Evolutionary conservation across 139 green algal genomes (phyloP), one percentile per base, ranked within the genome.

Genomic region (Marvania coccoides): DNA sequence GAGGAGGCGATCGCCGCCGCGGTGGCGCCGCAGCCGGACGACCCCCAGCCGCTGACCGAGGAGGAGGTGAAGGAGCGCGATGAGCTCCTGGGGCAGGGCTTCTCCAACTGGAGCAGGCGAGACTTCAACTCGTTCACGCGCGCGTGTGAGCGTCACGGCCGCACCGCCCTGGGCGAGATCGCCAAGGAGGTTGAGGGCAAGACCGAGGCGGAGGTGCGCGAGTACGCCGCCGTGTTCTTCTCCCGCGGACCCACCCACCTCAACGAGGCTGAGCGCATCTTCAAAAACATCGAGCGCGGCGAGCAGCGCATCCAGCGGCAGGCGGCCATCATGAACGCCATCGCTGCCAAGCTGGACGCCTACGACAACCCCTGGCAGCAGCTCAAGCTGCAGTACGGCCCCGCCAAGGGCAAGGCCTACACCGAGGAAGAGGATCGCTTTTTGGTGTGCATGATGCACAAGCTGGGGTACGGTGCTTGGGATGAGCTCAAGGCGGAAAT

Each of bases 361-460:
- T 98, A 98, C 85, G 81, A 81, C 34, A 98, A 99, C 85, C 95
- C 95, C 19, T 98, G 91, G 94, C 64, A 79, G 66, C 76, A 87
- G 58, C 61, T 84, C 40, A 70, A 85, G 71, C 80, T 98, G 38
- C 69, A 84, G 61, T 98, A 98, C 67, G 94, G 94, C 37, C 78
- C 88, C 60, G 95, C 92, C 84, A 99, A 99, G 81, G 87, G 92
- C 73, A 98, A 98, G 80, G 86, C 90, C 0, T 99, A 94, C 82
- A 98, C 88, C 10, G 95, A 99, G 83, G 95, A 99, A 70, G 93
- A 97, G 83, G 95, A 99, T 76, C 80, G 95, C 58, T 99, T 98
- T 85, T 85, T 99, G 70, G 63, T 98, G 56, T 99, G 94, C 85
- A 95, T 87, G 87, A 81, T 94, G 42, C 83, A 97, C 77, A 85